phyloP scores from a whole-genome alignment of 352 stramenopile species.

The Bremia lactucae region DNA sequence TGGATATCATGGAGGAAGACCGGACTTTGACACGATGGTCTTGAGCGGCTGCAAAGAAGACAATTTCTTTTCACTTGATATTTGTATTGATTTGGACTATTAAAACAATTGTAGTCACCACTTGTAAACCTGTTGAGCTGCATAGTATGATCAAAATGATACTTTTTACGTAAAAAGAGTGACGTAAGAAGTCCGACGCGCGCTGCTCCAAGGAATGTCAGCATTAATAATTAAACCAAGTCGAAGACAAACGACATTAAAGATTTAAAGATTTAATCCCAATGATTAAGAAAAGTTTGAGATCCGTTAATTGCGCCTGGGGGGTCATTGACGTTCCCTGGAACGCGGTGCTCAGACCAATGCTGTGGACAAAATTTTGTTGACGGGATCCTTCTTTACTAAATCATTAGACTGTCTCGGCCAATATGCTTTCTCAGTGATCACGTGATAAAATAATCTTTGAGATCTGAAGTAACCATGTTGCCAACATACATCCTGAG shows the following conservation, averaged over 20 bases:
- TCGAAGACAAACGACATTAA: not conserved
- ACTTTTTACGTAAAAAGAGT: constrained; percentile 7
- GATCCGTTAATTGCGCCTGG: constrained; percentile 54
- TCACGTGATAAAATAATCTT: constrained; percentile 83
- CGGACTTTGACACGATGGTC: not conserved
- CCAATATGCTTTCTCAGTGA: constrained; percentile 40
- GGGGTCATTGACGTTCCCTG: constrained; percentile 17
- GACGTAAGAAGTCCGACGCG: constrained; percentile 7
- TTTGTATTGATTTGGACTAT: constrained; percentile 1
- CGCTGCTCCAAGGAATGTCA: not conserved
- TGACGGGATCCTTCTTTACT: constrained; percentile 34
- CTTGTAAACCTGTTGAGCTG: not conserved
- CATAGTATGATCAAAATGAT: not conserved
- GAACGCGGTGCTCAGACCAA: constrained; percentile 19
- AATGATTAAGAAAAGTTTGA: constrained; percentile 84
- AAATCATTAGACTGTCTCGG: not conserved
- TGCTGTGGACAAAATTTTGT: constrained; percentile 66
- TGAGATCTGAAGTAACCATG: constrained; percentile 66
- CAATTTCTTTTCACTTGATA: constrained; percentile 2
- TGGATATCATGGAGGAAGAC: constrained; percentile 39
- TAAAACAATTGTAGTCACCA: not conserved
- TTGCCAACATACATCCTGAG: constrained; percentile 60
- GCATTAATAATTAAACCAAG: constrained; percentile 5
- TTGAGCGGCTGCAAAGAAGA: constrained; percentile 1
- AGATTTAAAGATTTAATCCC: constrained; percentile 12